Conservation (phyloP, 1,284 basidiomycete species). For the Coniferiporia sulphurascens region DNA sequence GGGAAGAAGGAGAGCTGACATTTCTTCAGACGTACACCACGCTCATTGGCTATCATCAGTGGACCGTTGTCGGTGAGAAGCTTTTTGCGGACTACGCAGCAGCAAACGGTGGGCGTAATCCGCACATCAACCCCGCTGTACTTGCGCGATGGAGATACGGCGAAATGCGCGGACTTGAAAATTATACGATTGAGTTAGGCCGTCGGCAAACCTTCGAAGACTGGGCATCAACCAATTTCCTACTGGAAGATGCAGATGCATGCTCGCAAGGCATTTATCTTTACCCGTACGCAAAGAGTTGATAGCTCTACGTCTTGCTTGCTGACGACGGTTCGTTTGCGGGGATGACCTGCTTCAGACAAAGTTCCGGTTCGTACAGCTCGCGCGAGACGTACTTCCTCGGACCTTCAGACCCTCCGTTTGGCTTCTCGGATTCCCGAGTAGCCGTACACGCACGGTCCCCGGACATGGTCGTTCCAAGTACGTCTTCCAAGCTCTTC, state of each 20-base stretch:
- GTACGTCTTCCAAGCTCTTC: background rate
- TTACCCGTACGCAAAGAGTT: constrained; percentile 29
- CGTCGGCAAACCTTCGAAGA: constrained; percentile 28
- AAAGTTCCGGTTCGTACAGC: constrained; percentile 4
- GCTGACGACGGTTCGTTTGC: background rate
- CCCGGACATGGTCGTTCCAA: constrained; percentile 38
- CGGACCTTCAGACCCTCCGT: constrained; percentile 24
- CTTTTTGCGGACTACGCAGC: constrained; percentile 36
- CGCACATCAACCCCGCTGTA: constrained; percentile 37
- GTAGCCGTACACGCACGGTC: constrained; percentile 29
- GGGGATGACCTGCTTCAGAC: background rate
- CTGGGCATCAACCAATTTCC: constrained; percentile 32
- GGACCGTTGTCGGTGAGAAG: constrained; percentile 31
- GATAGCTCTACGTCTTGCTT: background rate
- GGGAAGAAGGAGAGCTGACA: background rate
- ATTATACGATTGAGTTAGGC: constrained; percentile 26
- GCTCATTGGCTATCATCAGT: constrained; percentile 35
- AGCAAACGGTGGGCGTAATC: constrained; percentile 32
- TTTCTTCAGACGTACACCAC: constrained; percentile 29
- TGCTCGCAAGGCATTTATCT: constrained; percentile 36
- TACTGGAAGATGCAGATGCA: constrained; percentile 24
- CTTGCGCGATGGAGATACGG: constrained; percentile 34
- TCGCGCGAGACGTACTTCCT: constrained; percentile 19
- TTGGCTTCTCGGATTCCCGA: constrained; percentile 30
- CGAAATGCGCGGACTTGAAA: constrained; percentile 24